Base-by-base conservation (phyloP, 163 green algal species). In the Scenedesmus sp. region DNA sequence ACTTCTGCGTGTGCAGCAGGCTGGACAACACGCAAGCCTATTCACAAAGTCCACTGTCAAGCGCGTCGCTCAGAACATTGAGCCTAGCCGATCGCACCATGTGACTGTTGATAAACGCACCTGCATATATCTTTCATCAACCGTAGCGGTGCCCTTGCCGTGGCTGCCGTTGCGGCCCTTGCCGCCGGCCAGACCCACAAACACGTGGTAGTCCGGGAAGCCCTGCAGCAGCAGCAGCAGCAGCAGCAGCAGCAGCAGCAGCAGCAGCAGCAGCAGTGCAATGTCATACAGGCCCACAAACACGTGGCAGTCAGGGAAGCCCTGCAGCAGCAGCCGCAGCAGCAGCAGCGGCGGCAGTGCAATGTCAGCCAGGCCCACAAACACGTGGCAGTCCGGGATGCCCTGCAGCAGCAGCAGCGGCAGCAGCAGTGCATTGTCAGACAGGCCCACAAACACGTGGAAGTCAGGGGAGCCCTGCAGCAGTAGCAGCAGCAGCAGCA, bases 191-290 rank as follows among this genome's bases (percentile, higher is more conserved):
- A 94, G 76, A 18, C 95, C 95, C 64, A 95, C 87, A 66, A 97
- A 77, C 79, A 93, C 88, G 94, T 96, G 96, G 89, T 97, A 97
- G 90, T 98, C 96, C 0, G 96, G 96, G 92, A 98, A 98, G 84
- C 96, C 96, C 96, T 98, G 94, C 62, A 87, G 18, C 34, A 67
- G 7, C 34, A 2, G 56, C 23, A 60, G 57, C 82, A 87, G 55
- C 59, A 59, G 4, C 8, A 55, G 13, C 3, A 85, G 7, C 79
- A 85, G 79, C n/a, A 6, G 6, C n/a, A n/a, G 82, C 82, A 86
- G 82, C 82, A 70, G 18, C 15, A 54, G n/a, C 82, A 73, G 64
- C 64, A 73, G 64, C 64, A 73, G 64, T 6, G 3, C 64, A 73
- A 20, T 13, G 9, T 6, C 20, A 73, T 73, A 5, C 23, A 10